phyloP scores from a whole-genome alignment of 768 basidiomycete genomes.

The Pleurotus eryngii region DNA sequence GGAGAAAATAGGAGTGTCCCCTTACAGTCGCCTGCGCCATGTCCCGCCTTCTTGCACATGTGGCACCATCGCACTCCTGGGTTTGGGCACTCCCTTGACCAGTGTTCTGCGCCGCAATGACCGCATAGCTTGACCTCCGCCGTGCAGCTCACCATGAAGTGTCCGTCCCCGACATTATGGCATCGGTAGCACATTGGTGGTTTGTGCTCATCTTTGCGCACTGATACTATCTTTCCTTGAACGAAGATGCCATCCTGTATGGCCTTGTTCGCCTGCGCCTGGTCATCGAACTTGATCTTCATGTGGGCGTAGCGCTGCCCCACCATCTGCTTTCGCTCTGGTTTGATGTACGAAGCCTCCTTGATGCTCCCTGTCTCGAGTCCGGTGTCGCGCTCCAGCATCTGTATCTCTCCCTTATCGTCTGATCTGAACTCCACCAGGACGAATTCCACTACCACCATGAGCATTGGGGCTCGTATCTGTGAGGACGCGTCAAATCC shows the following conservation, averaged over 20 bases:
- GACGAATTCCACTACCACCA: conserved; percentile 18
- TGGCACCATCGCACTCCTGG: conserved; percentile 14
- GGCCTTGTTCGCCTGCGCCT: conserved; percentile 11
- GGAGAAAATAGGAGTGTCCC: no score
- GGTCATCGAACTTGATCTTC: conserved; percentile 15
- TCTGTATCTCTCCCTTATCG: not conserved
- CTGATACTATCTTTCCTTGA: conserved; percentile 11
- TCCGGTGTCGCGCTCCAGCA: conserved; percentile 14
- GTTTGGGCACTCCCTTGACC: conserved; percentile 11
- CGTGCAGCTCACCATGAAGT: conserved; percentile 15
- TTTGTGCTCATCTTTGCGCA: conserved; percentile 12
- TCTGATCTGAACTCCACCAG: conserved; percentile 14
- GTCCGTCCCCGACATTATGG: conserved; percentile 10
- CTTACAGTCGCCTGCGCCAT: conserved; percentile 27
- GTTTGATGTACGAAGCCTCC: conserved; percentile 24
- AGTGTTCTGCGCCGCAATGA: conserved; percentile 15
- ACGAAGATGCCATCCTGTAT: conserved; percentile 10
- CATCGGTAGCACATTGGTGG: conserved; percentile 16
- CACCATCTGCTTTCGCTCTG: conserved; percentile 3
- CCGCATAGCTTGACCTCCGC: conserved; percentile 11
- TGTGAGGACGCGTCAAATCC: conserved; percentile 10
- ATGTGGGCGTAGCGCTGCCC: conserved; percentile 21
- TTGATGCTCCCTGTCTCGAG: conserved; percentile 4
- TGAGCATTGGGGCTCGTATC: not conserved
- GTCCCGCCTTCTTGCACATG: conserved; percentile 23